Percentiles rank a stretch among this genome's conserved stretches.
Evolutionary conservation across 176 grass and related monocot genomes (phyloP).

Genomic region (Ampelocalamus luodianensis): DNA sequence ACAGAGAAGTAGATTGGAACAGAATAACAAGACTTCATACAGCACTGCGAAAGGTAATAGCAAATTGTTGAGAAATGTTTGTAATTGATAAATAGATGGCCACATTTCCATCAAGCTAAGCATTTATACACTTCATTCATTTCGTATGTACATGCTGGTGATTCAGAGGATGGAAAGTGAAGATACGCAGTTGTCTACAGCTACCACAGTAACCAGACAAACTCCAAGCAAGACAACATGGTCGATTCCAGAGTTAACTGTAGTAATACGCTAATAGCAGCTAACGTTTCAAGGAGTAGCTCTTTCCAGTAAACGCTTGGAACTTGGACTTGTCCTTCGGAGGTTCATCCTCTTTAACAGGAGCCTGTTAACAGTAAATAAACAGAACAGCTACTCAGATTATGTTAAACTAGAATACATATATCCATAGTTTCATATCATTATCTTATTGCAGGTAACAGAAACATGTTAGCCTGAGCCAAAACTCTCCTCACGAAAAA

Average conservation of each 20-base stretch:
- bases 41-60: not conserved
- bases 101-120: constrained; percentile 20
- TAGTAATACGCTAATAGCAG: not conserved
- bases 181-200: constrained; percentile 27
- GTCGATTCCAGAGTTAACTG: not conserved
- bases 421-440: not conserved
- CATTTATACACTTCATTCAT: constrained; percentile 32
- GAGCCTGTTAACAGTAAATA: constrained; percentile 50
- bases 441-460: not conserved
- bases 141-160: constrained; percentile 35
- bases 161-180: constrained; percentile 16
- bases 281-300: constrained; percentile 76
- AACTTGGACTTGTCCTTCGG: constrained; percentile 75
- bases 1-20: not conserved
- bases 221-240: not conserved
- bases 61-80: not conserved
- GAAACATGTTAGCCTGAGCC: not conserved
- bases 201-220: constrained; percentile 17
- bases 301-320: constrained; percentile 76
- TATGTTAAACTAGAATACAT: not conserved
- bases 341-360: constrained; percentile 52
- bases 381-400: not conserved
- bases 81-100: constrained; percentile 7
- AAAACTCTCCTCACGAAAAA: constrained; percentile 6
- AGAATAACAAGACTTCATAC: not conserved